phyloP scores from a whole-genome alignment of 2,329 filamentous ascomycete genomes.

The Rhynchosporium graminicola region DNA sequence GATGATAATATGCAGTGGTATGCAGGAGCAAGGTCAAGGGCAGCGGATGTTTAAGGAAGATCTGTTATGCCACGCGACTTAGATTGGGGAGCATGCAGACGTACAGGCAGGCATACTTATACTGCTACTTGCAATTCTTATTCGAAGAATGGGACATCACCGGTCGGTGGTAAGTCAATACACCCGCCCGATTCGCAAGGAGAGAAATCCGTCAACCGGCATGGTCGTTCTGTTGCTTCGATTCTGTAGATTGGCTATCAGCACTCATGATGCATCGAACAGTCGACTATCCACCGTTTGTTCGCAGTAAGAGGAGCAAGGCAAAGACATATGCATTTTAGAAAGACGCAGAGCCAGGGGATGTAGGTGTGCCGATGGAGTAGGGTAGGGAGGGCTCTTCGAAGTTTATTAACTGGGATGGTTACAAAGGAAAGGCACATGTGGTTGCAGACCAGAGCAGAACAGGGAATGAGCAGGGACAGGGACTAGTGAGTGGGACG shows the following conservation, averaged over 20 bases:
- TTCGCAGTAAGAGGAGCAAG: conserved; percentile 4
- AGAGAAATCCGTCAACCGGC: conserved; percentile 26
- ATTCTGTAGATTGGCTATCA: conserved; percentile 26
- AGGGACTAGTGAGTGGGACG: not conserved
- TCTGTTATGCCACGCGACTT: conserved; percentile 16
- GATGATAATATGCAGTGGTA: not conserved
- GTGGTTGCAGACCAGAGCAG: not conserved
- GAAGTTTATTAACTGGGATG: not conserved
- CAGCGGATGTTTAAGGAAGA: conserved; percentile 6
- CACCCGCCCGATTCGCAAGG: conserved; percentile 24
- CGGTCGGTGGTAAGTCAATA: conserved; percentile 19
- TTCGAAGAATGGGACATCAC: conserved; percentile 20
- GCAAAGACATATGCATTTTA: conserved; percentile 4
- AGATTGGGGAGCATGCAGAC: conserved; percentile 16
- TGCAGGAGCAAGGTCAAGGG: conserved; percentile 7
- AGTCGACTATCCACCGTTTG: not conserved
- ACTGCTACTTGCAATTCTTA: conserved; percentile 16
- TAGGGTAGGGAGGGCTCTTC: not conserved
- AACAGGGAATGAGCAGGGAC: no score
- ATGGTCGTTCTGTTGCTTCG: conserved; percentile 26
- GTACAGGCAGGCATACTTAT: conserved; percentile 18
- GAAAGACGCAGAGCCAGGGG: not conserved
- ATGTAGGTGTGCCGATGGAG: not conserved
- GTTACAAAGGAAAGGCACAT: not conserved
- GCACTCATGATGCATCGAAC: conserved; percentile 21